Conservation (phyloP, 768 basidiomycete genomes). For the Cyathus striatus region DNA sequence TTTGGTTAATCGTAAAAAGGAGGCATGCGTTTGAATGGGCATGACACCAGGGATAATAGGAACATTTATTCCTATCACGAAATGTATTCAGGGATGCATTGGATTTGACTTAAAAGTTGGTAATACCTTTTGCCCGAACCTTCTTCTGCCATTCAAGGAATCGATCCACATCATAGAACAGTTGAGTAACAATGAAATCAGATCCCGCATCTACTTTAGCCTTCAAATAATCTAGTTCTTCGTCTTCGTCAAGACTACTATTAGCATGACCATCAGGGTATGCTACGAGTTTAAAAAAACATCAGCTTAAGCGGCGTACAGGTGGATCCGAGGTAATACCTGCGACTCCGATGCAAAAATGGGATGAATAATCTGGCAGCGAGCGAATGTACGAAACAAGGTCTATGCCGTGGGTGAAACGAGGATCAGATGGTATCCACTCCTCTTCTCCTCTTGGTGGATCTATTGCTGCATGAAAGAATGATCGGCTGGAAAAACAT, state of each 20-base stretch:
- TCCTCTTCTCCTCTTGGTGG: slow-evolving; percentile 92
- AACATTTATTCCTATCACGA: slow-evolving; percentile 68
- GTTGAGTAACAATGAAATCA: slow-evolving; percentile 92
- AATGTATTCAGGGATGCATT: neutral
- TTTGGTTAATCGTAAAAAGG: slow-evolving; percentile 88
- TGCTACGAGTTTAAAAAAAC: slow-evolving; percentile 44
- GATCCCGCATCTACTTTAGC: slow-evolving; percentile 92
- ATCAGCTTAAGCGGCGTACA: too few species aligned
- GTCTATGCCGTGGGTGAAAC: slow-evolving; percentile 81
- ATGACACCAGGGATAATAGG: slow-evolving; percentile 95
- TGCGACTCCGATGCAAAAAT: slow-evolving; percentile 94
- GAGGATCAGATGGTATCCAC: slow-evolving; percentile 81
- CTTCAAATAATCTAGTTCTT: slow-evolving; percentile 67
- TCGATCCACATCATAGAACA: slow-evolving; percentile 93
- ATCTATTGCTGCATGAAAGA: slow-evolving; percentile 41
- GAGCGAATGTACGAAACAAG: slow-evolving; percentile 88
- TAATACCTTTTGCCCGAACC: slow-evolving; percentile 67
- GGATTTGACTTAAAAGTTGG: neutral
- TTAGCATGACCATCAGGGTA: slow-evolving; percentile 91
- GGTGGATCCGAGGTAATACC: too few species aligned
- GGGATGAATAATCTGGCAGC: slow-evolving; percentile 67
- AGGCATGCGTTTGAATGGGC: slow-evolving; percentile 96
- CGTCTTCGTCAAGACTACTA: slow-evolving; percentile 48
- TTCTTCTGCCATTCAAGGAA: slow-evolving; percentile 78
- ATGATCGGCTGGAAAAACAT: neutral